Base-by-base conservation (phyloP, 495 filamentous ascomycete genomes). In the Tuber aestivum region DNA sequence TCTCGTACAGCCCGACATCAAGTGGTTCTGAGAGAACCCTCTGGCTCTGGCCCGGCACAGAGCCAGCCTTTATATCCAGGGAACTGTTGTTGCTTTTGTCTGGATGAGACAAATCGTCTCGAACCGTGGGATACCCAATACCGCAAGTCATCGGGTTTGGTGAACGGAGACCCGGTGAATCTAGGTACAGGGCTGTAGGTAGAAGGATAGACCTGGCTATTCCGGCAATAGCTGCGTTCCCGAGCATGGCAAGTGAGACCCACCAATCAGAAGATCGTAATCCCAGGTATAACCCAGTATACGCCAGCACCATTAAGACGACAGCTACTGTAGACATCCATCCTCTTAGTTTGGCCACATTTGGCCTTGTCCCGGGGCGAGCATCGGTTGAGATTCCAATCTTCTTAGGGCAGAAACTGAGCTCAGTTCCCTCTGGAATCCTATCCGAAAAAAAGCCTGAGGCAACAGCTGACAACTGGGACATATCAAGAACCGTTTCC, bases 201-300 rank as follows among this genome's bases (percentile, higher is more conserved):
- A 77, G 18, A 1, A 77, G 35, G 14, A 77, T 6, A 4, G 75
- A 74, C n/a, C 75, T 44, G 0, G 75, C 75, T 9, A 75, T 18
- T 9, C 41, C 71, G 9, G 72, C 42, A 20, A 71, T 45, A 0
- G 72, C 72, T 35, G 72, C 42, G 32, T 50, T 71, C 21, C 23
- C 75, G 0, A 77, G 38, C 37, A 77, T 77, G 23, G 45, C n/a
- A 41, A 78, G 42, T 2, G 73, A 77, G 23, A 72, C 71, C 76
- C 78, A 78, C 78, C 76, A 78, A 1, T 44, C 18, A 0, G 78
- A 78, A 40, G 72, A 41, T 7, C 78, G 77, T 1, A 80, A 38
- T 18, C 76, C 73, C 1, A 80, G n/a, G 50, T 78, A 80, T 4
- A 80, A 70, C 18, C 44, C 73, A 8, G 71, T 41, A 40, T 78